Evolutionary conservation across 192 early-diverging fungal species (phyloP).

Genomic region (Phycomyces blakesleeanus): DNA sequence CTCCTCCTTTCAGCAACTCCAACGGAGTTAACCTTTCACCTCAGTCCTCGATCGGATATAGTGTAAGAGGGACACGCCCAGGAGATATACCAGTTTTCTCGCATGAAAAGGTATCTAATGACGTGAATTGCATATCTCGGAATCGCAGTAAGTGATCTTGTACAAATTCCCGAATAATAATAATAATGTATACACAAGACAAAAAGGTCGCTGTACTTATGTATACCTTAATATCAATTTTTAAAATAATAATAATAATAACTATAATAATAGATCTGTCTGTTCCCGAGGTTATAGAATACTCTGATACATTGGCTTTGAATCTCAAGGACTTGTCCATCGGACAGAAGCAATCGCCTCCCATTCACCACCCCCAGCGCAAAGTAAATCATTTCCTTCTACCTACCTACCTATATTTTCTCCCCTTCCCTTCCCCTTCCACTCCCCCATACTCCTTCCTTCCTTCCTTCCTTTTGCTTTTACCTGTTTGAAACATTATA

Average conservation of each 20-base stretch:
- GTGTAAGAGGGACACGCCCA: not conserved
- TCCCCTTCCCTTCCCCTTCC: too few species aligned
- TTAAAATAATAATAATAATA: too few species aligned
- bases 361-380: slow-evolving; percentile 4
- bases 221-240: too few species aligned
- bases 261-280: too few species aligned
- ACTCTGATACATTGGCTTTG: not conserved
- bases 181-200: too few species aligned
- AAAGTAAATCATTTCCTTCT: too few species aligned
- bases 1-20: not conserved
- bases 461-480: too few species aligned
- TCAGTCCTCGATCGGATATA: not conserved
- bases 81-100: not conserved
- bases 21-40: not conserved
- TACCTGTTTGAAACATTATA: too few species aligned
- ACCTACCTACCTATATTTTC: too few species aligned
- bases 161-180: too few species aligned
- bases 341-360: slow-evolving; percentile 3
- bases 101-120: not conserved
- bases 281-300: slow-evolving; percentile 2
- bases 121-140: not conserved
- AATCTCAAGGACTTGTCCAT: slow-evolving; percentile 21
- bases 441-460: too few species aligned
- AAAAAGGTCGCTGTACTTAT: too few species aligned
- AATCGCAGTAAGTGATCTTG: not conserved